Evolutionary conservation across 345 rosid species (phyloP).

Genomic region (Boechera divaricarpa): DNA sequence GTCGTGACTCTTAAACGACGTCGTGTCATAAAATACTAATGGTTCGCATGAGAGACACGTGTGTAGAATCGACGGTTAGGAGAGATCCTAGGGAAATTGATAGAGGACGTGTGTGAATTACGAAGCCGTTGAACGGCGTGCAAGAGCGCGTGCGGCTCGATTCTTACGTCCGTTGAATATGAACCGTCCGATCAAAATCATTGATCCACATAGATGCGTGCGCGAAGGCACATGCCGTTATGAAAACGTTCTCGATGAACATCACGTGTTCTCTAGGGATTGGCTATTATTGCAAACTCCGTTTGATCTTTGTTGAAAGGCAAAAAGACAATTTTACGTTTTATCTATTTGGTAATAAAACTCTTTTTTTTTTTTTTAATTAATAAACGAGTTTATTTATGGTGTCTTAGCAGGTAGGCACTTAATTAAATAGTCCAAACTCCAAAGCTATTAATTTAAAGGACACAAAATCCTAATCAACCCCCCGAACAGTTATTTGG

Average conservation of each 20-base stretch:
- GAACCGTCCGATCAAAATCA: conserved; percentile 49
- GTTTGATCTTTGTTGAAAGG: conserved; percentile 18
- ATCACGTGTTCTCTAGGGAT: conserved; percentile 47
- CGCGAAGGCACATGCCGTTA: conserved; percentile 46
- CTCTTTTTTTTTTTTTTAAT: background rate
- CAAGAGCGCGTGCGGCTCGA: conserved; percentile 60
- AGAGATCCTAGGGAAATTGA: conserved; percentile 46
- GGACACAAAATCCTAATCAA: conserved; percentile 41
- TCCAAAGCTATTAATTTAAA: conserved; percentile 33
- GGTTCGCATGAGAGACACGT: conserved; percentile 41
- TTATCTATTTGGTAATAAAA: conserved; percentile 14
- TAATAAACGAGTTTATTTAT: conserved; percentile 25
- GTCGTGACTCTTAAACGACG: conserved; percentile 26
- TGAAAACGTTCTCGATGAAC: conserved; percentile 34
- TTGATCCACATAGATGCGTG: conserved; percentile 52
- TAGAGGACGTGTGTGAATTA: conserved; percentile 55
- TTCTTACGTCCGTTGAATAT: conserved; percentile 45
- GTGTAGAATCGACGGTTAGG: conserved; percentile 37
- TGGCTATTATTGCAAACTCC: conserved; percentile 34
- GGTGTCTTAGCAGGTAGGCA: conserved; percentile 13
- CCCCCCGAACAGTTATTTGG: conserved; percentile 29
- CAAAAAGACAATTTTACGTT: conserved; percentile 20
- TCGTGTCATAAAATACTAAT: background rate
- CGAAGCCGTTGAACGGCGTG: conserved; percentile 57
- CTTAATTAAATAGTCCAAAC: conserved; percentile 30